Evolutionary conservation across 192 early-diverging fungal species (phyloP).

Genomic region (Backusella sp.): DNA sequence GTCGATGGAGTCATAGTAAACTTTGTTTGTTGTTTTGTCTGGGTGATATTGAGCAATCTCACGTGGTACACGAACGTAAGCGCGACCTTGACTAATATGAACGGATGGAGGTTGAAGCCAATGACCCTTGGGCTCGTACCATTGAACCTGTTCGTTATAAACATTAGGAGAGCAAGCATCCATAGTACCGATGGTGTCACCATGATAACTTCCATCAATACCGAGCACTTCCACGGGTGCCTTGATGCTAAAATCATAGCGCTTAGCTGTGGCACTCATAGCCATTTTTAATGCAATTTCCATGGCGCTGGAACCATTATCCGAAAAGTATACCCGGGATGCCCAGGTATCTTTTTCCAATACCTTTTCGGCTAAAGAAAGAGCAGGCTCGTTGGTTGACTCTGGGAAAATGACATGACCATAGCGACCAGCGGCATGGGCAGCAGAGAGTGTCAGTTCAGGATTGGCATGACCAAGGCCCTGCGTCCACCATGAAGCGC

Average conservation of each 20-base stretch:
- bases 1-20: slow-evolving; percentile 17
- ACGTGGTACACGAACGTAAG: slow-evolving; percentile 40
- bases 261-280: slow-evolving; percentile 48
- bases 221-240: slow-evolving; percentile 59
- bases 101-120: slow-evolving; percentile 72
- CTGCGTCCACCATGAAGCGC: slow-evolving; percentile 85
- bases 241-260: slow-evolving; percentile 33
- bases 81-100: slow-evolving; percentile 43
- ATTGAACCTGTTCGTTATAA: slow-evolving; percentile 67
- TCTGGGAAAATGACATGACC: slow-evolving; percentile 84
- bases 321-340: slow-evolving; percentile 73
- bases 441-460: slow-evolving; percentile 54
- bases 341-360: slow-evolving; percentile 63
- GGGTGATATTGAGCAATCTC: slow-evolving; percentile 24
- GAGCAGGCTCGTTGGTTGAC: slow-evolving; percentile 62
- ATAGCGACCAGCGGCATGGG: slow-evolving; percentile 70
- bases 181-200: slow-evolving; percentile 87
- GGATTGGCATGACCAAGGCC: slow-evolving; percentile 70
- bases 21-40: background rate
- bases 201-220: slow-evolving; percentile 78
- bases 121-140: slow-evolving; percentile 65
- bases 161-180: slow-evolving; percentile 71
- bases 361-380: slow-evolving; percentile 58
- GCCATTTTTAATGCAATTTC: slow-evolving; percentile 86
- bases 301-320: slow-evolving; percentile 79